Evolutionary conservation across 352 stramenopile genomes (phyloP), one percentile per base, ranked within the genome.

Genomic region (Pythium graminicola): DNA sequence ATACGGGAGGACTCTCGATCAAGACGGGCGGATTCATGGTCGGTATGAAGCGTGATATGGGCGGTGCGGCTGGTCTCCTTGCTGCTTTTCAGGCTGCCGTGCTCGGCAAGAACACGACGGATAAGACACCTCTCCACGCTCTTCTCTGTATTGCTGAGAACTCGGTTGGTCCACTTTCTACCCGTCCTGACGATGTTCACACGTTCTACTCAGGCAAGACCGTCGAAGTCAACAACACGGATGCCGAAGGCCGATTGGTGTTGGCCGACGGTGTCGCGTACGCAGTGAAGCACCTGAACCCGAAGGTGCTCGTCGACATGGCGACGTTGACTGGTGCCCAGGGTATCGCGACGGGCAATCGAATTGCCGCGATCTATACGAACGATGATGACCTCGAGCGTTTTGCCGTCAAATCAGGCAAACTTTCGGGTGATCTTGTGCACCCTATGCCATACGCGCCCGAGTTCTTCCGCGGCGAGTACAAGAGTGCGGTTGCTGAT

Each of bases 221-320:
- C 2, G 93, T 98, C 7, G 95, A 98, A 70, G 88, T 98, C 60
- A 98, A 98, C 75, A 98, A 98, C 68, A 97, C 83, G 33, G 93
- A 98, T 66, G 95, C 95, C 7, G 93, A 98, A 67, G 93, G 93
- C 14, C 76, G 95, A 17, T 70, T 98, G 9, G 93, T 98, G 16
- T 69, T 98, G n/a, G 81, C 64, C 8, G 95, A 98, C 65, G 93
- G 87, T 19, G 90, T 98, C 7, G 90, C 89, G 16, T 97, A 97
- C 61, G 91, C 86, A 1, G 87, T 81, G 31, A 93, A 96, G 53
- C 86, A 98, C 68, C 70, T 97, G 28, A 81, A 93, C 47, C 72
- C 85, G 26, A 74, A 84, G 46, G 66, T 97, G 26, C 73, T 98
- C n/a, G 65, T 98, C n/a, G 92, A 98, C 63, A 97, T 98, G 89